These are phyloP conservation scores for Sindora glabra DNA, from an alignment of 306 rosid species.

Conservation along the genomic window DNA sequence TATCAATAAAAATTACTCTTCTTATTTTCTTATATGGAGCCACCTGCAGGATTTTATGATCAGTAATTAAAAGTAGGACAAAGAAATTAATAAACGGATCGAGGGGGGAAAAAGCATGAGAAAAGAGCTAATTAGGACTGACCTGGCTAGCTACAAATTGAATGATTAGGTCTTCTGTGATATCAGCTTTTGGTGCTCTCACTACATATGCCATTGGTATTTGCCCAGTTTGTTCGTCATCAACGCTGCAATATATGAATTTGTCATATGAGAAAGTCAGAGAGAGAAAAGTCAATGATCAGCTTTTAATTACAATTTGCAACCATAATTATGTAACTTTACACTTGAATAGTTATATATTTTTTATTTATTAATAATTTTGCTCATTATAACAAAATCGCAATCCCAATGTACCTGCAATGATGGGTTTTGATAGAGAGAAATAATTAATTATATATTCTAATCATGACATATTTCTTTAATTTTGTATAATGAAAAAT, in stretches of 20 bases:
- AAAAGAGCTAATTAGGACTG: neutral
- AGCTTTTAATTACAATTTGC: no score
- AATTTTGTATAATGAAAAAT: no score
- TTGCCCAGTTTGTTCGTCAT: conserved; percentile 79
- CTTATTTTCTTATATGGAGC: conserved; percentile 87
- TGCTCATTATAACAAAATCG: no score
- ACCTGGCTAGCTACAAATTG: conserved; percentile 81
- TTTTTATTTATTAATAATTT: no score
- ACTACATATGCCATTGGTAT: conserved; percentile 91
- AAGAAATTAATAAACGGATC: neutral
- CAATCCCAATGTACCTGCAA: no score
- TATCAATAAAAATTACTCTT: conserved; percentile 49
- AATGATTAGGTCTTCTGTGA: conserved; percentile 63
- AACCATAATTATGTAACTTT: no score
- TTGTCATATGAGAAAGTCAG: neutral
- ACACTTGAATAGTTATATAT: no score
- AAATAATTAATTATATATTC: no score
- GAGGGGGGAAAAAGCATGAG: neutral
- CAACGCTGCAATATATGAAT: conserved; percentile 36
- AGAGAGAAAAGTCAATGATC: no score
- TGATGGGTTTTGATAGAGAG: no score
- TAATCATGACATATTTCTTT: no score
- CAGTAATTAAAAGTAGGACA: neutral
- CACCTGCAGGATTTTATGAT: conserved; percentile 45
- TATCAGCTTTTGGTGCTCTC: conserved; percentile 39